Base-by-base conservation (phyloP, 345 rosid genomes). In the Limnanthes douglasii region DNA sequence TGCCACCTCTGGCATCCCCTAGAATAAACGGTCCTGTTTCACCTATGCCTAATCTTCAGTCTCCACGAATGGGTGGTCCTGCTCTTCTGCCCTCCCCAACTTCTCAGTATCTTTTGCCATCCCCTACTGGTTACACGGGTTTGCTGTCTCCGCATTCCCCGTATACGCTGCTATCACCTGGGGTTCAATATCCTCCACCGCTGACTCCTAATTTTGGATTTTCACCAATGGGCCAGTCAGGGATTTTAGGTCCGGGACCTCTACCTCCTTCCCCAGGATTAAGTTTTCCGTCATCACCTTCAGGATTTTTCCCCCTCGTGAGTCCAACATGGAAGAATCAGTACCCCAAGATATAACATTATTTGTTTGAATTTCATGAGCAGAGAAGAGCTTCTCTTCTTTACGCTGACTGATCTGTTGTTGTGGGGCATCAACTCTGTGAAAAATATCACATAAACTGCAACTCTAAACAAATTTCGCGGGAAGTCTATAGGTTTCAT, bases 321-420 rank as follows among this genome's bases (percentile, higher is more conserved):
- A 82, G 97, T 55, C 97, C 97, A 31, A 65, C 69, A 59, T 78
- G 93, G 94, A 75, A 73, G 50, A 66, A 57, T 48, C 69, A 69
- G 22, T 69, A 63, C n/a, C n/a, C 40, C 41, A 34, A 31, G 45
- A 15, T 9, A 35, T 33, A 17, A 17, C 41, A 16, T 22, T 46
- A 3, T 36, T 15, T 48, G 16, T 15, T 45, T 36, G 21, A 18
- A 39, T 36, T 18, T 36, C 38, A 23, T 42, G 32, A 41, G 31
- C 15, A 37, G 14, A 5, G 31, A 45, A 48, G 59, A 49, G 41
- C 35, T 18, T 46, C 33, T 32, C 34, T 25, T 42, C 40, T 44
- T 42, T 31, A 22, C 23, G 39, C 39, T 27, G 41, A 26, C 27
- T 45, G 14, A 37, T 39, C 34, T 21, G 36, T 8, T 43, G 16